These are phyloP conservation scores for Strobilomyces confusus DNA, from an alignment of 768 basidiomycete species.

Conservation along the genomic window DNA sequence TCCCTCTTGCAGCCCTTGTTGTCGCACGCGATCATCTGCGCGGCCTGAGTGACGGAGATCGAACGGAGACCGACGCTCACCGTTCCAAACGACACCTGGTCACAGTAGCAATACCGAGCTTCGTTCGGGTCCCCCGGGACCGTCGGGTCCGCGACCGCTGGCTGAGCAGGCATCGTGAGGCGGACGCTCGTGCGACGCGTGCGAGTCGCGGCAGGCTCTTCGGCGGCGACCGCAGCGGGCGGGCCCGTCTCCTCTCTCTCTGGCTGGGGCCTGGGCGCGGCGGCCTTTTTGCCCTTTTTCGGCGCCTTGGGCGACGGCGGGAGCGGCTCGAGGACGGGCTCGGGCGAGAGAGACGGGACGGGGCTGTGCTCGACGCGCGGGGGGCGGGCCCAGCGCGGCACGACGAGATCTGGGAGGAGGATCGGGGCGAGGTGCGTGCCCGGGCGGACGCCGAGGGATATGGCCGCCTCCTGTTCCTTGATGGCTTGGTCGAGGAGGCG, in stretches of 20 bases:
- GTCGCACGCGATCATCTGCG: constrained; percentile 87
- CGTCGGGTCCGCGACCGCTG: constrained; percentile 12
- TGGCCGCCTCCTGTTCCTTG: constrained; percentile 53
- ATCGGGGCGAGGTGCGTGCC: constrained; percentile 52
- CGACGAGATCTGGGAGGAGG: constrained; percentile 58
- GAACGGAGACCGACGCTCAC: constrained; percentile 37
- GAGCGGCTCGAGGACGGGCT: constrained; percentile 13
- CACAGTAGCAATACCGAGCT: constrained; percentile 75
- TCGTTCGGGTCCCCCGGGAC: constrained; percentile 44
- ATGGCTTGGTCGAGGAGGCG: constrained; percentile 75
- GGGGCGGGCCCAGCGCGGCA: constrained; percentile 50
- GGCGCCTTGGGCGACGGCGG: constrained; percentile 14
- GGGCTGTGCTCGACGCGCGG: constrained; percentile 42
- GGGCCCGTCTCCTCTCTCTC: constrained; percentile 19
- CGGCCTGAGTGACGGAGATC: background rate
- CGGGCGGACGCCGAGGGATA: constrained; percentile 49
- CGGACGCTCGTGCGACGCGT: constrained; percentile 28
- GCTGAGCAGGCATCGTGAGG: constrained; percentile 35
- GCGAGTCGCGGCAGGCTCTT: constrained; percentile 14
- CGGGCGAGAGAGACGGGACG: constrained; percentile 34
- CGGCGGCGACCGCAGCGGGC: constrained; percentile 1
- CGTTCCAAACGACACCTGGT: constrained; percentile 75
- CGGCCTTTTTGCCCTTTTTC: constrained; percentile 24
- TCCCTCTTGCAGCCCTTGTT: constrained; percentile 62
- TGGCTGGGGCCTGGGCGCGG: constrained; percentile 6